Evolutionary conservation across 805 yeast species (phyloP).

Genomic region (Hanseniaspora nectarophila): DNA sequence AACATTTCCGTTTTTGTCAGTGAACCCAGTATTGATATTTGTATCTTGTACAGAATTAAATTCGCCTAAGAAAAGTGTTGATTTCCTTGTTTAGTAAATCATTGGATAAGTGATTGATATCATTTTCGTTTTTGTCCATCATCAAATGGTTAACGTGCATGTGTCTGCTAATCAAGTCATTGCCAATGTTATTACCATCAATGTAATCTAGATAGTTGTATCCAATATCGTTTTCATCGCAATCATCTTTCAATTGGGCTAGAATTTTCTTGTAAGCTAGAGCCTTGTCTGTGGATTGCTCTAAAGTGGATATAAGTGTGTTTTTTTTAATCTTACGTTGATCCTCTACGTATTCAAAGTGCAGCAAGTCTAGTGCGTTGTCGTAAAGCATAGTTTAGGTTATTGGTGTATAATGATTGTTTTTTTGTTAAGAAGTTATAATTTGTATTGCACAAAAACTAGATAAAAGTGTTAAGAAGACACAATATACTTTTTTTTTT

Average conservation of each 20-base stretch:
- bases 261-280: not conserved
- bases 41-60: not conserved
- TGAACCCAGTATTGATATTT: not conserved
- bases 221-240: not conserved
- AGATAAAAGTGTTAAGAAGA: too few relatives aligned
- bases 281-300: not conserved
- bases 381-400: not conserved
- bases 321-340: not conserved
- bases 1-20: not conserved
- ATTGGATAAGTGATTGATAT: slow-evolving; percentile 4
- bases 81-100: slow-evolving; percentile 4
- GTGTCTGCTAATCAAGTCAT: slow-evolving; percentile 7
- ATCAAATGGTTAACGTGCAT: slow-evolving; percentile 12
- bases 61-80: slow-evolving; percentile 13
- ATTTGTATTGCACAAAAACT: too few relatives aligned
- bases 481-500: too few relatives aligned
- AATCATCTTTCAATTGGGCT: not conserved
- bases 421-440: not conserved
- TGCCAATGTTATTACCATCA: not conserved
- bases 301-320: not conserved
- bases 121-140: slow-evolving; percentile 14
- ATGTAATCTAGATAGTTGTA: not conserved
- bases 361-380: not conserved
- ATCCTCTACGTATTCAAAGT: not conserved
- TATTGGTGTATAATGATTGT: not conserved